A percentile compares a stretch with the other conserved stretches of the same genome.
Conservation (phyloP, 345 rosid genomes). For the Erysimum cheiranthoides region DNA sequence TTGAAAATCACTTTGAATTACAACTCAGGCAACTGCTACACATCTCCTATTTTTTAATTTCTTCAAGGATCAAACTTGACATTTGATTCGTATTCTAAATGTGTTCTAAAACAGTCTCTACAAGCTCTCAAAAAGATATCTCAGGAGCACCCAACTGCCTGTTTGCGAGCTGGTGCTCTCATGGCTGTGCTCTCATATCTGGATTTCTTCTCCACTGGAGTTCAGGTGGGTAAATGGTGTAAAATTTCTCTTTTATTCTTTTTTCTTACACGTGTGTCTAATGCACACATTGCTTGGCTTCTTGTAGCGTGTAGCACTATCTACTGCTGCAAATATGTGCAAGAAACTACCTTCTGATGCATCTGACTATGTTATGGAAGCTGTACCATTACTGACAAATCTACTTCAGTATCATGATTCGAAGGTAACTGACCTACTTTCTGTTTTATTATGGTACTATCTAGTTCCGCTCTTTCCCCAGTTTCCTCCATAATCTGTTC, state of each 20-base stretch:
- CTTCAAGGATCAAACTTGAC: neutral
- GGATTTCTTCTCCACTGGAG: conserved; percentile 99
- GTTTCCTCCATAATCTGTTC: conserved; percentile 11
- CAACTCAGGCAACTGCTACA: too few relatives aligned
- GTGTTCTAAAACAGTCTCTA: conserved; percentile 66
- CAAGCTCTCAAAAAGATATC: conserved; percentile 99
- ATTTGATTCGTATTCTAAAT: conserved; percentile 15
- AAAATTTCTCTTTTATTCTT: conserved; percentile 13
- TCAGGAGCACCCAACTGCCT: conserved; percentile 99
- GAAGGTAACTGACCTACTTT: conserved; percentile 57
- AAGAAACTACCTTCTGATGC: conserved; percentile 99
- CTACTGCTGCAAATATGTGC: conserved; percentile 99
- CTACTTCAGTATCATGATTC: conserved; percentile 97
- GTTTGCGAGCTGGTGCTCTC: conserved; percentile 97
- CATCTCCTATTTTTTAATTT: neutral
- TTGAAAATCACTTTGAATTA: too few relatives aligned
- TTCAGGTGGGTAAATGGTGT: conserved; percentile 66
- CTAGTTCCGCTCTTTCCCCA: neutral
- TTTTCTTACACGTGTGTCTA: conserved; percentile 15
- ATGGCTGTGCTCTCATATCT: conserved; percentile 99
- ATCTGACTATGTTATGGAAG: conserved; percentile 99
- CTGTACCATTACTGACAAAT: conserved; percentile 96
- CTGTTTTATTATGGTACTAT: neutral
- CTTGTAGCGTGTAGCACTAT: conserved; percentile 87
- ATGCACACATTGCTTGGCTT: conserved; percentile 32